Percentiles rank a stretch among this genome's conserved stretches.
Evolutionary conservation across 495 filamentous ascomycete species (phyloP).

Genomic region (Choiromyces venosus): DNA sequence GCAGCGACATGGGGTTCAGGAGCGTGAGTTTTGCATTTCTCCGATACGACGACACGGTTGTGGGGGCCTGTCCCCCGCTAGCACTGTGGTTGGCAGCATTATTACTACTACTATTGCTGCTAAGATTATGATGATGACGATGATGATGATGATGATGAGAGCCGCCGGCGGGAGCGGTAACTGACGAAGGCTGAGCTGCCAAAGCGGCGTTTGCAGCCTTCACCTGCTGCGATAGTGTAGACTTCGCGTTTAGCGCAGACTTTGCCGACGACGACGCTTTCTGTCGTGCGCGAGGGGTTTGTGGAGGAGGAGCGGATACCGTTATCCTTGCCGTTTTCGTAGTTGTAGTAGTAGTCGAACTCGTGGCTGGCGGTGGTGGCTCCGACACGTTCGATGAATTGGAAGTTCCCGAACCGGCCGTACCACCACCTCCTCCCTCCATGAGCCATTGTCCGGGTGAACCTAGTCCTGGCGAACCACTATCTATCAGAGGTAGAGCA

Average conservation of each 20-base stretch:
- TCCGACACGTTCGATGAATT: neutral
- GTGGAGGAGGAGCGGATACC: neutral
- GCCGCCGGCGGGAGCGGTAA: slow-evolving; percentile 6
- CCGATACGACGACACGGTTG: too few relatives aligned
- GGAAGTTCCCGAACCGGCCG: neutral
- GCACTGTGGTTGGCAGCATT: neutral
- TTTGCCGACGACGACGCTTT: neutral
- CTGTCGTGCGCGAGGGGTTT: slow-evolving; percentile 1
- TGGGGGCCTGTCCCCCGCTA: too few relatives aligned
- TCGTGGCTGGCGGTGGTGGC: too few relatives aligned
- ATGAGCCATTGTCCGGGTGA: slow-evolving; percentile 34
- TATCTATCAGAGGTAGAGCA: slow-evolving; percentile 25
- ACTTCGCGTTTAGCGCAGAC: neutral
- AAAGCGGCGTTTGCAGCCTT: neutral
- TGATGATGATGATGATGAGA: too few relatives aligned
- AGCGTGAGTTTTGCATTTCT: slow-evolving; percentile 61
- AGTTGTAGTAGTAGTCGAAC: too few relatives aligned
- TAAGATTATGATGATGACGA: neutral
- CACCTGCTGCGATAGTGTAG: neutral
- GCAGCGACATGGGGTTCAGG: slow-evolving; percentile 65
- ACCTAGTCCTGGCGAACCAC: slow-evolving; percentile 31
- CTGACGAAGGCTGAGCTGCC: slow-evolving; percentile 3
- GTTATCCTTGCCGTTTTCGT: neutral
- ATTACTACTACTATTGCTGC: slow-evolving; percentile 10
- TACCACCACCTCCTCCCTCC: too few relatives aligned